Conservation (phyloP, 352 stramenopile genomes). For the Phytophthora europaea region DNA sequence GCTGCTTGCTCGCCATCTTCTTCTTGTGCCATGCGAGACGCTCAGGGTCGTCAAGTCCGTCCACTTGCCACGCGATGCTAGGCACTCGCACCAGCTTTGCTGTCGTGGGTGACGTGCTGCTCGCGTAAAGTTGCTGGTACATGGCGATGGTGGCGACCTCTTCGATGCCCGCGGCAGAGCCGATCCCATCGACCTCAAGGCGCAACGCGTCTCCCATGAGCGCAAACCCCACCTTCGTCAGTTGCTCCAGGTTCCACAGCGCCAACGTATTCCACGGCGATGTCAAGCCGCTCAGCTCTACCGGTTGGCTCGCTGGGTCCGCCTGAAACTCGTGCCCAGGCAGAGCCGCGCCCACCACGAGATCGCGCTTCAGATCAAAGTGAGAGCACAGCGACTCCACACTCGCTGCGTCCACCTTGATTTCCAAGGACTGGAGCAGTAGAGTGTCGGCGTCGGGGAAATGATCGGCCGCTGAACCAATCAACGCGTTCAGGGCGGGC, state of each 20-base stretch:
- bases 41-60: constrained; percentile 64
- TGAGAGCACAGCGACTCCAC: constrained; percentile 72
- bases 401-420: constrained; percentile 59
- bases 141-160: constrained; percentile 94
- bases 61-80: constrained; percentile 87
- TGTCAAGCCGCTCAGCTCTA: constrained; percentile 89
- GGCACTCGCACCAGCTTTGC: constrained; percentile 90
- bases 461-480: constrained; percentile 71
- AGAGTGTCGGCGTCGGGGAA: constrained; percentile 68
- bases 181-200: constrained; percentile 54
- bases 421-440: constrained; percentile 94
- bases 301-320: constrained; percentile 33
- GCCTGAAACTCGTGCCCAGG: constrained; percentile 75
- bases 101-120: constrained; percentile 38
- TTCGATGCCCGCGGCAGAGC: constrained; percentile 85
- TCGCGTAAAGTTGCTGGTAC: constrained; percentile 88
- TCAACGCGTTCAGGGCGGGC: constrained; percentile 95
- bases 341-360: constrained; percentile 94
- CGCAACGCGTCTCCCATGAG: constrained; percentile 86
- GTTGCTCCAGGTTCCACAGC: constrained; percentile 93
- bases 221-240: constrained; percentile 93
- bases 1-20: constrained; percentile 96
- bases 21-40: constrained; percentile 92
- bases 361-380: constrained; percentile 73
- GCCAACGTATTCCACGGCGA: constrained; percentile 97